These are phyloP conservation scores for Tardiomyces depauwii DNA, from an alignment of 1,139 yeast genomes.

Conservation along the genomic window DNA sequence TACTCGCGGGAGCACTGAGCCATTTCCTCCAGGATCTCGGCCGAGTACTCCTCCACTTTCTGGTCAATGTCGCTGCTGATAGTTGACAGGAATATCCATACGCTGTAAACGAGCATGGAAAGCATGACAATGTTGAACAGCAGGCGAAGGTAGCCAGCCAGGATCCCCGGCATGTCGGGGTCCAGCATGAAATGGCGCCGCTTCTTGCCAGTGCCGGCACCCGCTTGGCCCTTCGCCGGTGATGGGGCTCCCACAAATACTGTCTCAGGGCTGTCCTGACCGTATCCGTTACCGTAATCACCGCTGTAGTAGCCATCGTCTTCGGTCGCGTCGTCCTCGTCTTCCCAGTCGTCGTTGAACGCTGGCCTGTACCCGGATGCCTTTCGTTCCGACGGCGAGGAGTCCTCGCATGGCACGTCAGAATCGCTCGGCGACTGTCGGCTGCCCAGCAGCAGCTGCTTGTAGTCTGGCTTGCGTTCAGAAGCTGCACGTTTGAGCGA, in stretches of 20 bases:
- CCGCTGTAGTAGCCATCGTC: background rate
- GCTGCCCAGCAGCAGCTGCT: background rate
- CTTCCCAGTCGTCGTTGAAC: background rate
- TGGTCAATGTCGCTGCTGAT: conserved; percentile 61
- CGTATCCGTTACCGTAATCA: background rate
- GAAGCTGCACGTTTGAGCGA: background rate
- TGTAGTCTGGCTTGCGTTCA: background rate
- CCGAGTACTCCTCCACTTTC: conserved; percentile 52
- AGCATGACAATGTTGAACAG: conserved; percentile 52
- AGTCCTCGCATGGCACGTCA: background rate
- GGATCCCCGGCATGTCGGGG: background rate
- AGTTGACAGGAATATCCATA: conserved; percentile 45
- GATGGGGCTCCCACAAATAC: background rate
- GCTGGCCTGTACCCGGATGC: background rate
- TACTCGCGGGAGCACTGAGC: conserved; percentile 61
- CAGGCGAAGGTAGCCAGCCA: conserved; percentile 48
- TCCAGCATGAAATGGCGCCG: background rate
- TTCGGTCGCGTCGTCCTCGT: background rate
- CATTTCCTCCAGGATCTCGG: conserved; percentile 55
- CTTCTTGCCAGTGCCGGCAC: background rate
- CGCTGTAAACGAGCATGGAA: conserved; percentile 41
- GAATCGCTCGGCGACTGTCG: background rate
- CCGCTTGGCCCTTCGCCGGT: background rate
- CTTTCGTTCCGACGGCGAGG: background rate
- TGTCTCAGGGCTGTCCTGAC: background rate